Conservation (phyloP, 768 basidiomycete genomes). For the Cyathus striatus region DNA sequence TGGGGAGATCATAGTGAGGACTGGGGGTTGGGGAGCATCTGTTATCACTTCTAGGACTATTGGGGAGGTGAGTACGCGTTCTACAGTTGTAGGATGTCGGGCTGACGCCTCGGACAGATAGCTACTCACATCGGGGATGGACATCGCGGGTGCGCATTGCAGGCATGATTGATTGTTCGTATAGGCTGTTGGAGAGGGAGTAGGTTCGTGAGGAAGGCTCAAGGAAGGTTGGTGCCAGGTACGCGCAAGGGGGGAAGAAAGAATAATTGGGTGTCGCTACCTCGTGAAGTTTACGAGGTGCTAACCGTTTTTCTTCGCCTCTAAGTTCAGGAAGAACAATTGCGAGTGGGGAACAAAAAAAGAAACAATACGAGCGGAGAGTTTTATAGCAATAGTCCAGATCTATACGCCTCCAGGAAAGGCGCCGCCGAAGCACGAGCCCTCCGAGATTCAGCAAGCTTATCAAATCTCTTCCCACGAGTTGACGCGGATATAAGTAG, state of each 20-base stretch:
- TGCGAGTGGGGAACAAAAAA: conserved; percentile 59
- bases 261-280: conserved; percentile 49
- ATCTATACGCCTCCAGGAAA: conserved; percentile 24
- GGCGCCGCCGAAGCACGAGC: conserved; percentile 31
- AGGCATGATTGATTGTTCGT: conserved; percentile 58
- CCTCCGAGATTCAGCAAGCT: no score
- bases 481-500: no score
- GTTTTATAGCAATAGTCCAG: conserved; percentile 44
- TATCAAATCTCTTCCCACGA: no score
- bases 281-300: conserved; percentile 23
- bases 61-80: no score
- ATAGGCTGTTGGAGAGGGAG: conserved; percentile 18
- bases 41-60: no score
- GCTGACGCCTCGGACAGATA: conserved; percentile 38
- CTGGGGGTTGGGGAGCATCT: conserved; percentile 46
- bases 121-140: conserved; percentile 41
- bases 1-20: conserved; percentile 59
- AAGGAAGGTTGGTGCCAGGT: conserved; percentile 23
- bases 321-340: conserved; percentile 53
- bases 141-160: conserved; percentile 76
- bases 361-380: conserved; percentile 49
- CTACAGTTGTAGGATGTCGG: no score
- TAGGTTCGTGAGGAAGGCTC: conserved; percentile 19
- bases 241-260: conserved; percentile 31
- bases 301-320: conserved; percentile 47